Conservation (phyloP, 805 yeast genomes). For the Candida taoyuanica region DNA sequence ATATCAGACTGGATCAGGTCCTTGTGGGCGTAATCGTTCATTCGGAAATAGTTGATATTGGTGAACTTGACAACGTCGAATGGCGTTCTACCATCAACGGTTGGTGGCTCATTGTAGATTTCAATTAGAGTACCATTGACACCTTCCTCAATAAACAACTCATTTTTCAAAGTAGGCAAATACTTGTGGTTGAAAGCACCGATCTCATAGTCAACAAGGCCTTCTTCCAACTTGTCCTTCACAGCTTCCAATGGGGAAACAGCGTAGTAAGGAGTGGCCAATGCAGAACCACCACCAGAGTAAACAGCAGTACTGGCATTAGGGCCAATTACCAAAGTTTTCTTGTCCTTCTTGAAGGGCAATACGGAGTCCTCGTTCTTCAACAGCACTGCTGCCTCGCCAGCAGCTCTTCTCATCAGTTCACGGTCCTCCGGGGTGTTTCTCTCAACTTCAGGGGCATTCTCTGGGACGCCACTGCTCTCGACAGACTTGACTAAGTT, state of each 20-base stretch:
- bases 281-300: constrained; percentile 64
- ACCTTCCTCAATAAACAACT: constrained; percentile 12
- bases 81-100: constrained; percentile 21
- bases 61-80: constrained; percentile 27
- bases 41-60: constrained; percentile 22
- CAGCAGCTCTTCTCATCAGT: constrained; percentile 40
- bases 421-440: constrained; percentile 38
- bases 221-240: constrained; percentile 21
- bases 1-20: constrained; percentile 19
- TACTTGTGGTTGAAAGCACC: constrained; percentile 34
- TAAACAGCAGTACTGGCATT: constrained; percentile 46
- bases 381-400: constrained; percentile 51
- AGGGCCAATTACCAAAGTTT: constrained; percentile 54
- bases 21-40: constrained; percentile 22
- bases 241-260: constrained; percentile 48
- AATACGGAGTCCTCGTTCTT: constrained; percentile 45
- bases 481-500: constrained; percentile 41
- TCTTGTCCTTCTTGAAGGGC: constrained; percentile 42
- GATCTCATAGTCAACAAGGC: constrained; percentile 24
- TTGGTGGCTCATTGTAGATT: constrained; percentile 22
- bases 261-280: constrained; percentile 43
- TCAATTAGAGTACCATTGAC: constrained; percentile 23
- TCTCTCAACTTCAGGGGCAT: constrained; percentile 35
- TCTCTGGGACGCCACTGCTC: constrained; percentile 38
- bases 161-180: constrained; percentile 28